These are phyloP conservation scores for Jacaranda mimosifolia DNA, from an alignment of 257 asterid genomes.

Conservation along the genomic window DNA sequence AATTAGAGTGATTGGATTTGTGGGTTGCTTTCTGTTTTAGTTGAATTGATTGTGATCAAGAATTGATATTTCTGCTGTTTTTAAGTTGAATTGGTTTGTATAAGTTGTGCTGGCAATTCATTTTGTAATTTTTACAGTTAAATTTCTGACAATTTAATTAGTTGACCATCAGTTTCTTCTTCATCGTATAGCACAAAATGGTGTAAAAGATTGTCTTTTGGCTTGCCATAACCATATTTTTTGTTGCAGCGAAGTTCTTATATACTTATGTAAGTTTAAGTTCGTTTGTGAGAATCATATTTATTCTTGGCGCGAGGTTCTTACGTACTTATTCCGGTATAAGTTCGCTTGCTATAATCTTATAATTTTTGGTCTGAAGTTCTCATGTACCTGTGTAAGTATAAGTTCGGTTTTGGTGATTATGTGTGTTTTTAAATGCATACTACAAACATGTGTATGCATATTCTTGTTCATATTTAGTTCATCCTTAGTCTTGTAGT, in stretches of 20 bases:
- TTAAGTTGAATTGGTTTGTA: background rate
- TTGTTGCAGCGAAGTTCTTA: background rate
- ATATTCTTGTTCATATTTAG: slow-evolving; percentile 6
- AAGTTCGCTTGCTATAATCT: background rate
- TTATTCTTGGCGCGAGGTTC: background rate
- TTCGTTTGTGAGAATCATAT: no score
- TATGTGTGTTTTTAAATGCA: background rate
- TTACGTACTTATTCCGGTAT: background rate
- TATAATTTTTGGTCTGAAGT: background rate
- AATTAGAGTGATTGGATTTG: slow-evolving; percentile 9
- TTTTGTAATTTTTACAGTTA: background rate
- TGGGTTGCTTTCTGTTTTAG: background rate
- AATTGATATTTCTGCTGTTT: slow-evolving; percentile 13
- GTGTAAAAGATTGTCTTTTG: background rate
- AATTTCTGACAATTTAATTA: slow-evolving; percentile 17
- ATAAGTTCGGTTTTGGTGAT: background rate
- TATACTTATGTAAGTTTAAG: background rate
- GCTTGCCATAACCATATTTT: background rate
- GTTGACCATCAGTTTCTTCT: background rate
- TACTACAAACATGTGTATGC: background rate
- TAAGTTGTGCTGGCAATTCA: no score
- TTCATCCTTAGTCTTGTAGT: background rate
- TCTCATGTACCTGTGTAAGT: background rate
- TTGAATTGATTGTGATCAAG: background rate
- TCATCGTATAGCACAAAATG: background rate